These are phyloP conservation scores for Amaranthus tricolor DNA, from an alignment of 179 eudicot genomes.

Conservation along the genomic window DNA sequence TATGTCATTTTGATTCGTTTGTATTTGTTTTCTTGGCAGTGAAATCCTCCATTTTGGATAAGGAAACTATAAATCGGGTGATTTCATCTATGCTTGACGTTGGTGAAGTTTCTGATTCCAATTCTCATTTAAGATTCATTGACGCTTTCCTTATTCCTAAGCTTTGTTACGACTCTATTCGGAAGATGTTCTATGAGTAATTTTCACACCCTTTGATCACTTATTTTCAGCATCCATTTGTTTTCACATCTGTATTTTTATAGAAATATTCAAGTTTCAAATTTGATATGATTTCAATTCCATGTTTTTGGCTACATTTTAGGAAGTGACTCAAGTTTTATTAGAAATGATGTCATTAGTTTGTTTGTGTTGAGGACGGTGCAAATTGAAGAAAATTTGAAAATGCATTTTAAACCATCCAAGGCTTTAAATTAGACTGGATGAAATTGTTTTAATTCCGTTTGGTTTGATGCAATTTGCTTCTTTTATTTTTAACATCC, in stretches of 20 bases:
- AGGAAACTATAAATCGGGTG: slow-evolving; percentile 51
- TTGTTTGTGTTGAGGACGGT: not conserved
- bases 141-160: slow-evolving; percentile 74
- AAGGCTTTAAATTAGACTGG: too few relatives aligned
- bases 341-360: not conserved
- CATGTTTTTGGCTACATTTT: not conserved
- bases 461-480: too few relatives aligned
- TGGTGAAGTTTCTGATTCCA: slow-evolving; percentile 32
- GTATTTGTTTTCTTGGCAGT: slow-evolving; percentile 38
- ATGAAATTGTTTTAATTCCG: too few relatives aligned
- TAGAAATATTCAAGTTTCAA: not conserved
- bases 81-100: slow-evolving; percentile 50
- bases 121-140: slow-evolving; percentile 47
- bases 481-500: too few relatives aligned
- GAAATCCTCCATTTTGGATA: slow-evolving; percentile 77
- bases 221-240: not conserved
- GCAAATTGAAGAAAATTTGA: too few relatives aligned
- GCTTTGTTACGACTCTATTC: slow-evolving; percentile 63
- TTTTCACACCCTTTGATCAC: not conserved
- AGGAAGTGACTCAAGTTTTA: not conserved
- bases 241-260: not conserved
- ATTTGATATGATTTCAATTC: not conserved
- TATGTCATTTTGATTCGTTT: not conserved
- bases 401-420: too few relatives aligned
- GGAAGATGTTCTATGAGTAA: slow-evolving; percentile 62